Evolutionary conservation across 352 stramenopile genomes (phyloP), one percentile per base, ranked within the genome.

Genomic region (Elongisporangium prolatum): DNA sequence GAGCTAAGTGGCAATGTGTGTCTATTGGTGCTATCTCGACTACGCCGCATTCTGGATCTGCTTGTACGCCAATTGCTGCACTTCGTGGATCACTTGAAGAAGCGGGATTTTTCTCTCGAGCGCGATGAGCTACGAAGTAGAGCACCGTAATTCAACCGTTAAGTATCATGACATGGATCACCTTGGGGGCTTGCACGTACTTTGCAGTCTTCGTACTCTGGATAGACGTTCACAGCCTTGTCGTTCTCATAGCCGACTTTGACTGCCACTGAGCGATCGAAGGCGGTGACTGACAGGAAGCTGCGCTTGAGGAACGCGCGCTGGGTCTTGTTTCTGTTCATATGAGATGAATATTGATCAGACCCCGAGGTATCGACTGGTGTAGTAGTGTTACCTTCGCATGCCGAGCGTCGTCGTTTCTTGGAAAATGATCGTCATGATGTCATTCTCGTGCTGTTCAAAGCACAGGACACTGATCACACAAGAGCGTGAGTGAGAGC

Each of bases 381-480:
- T 24, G 16, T 6, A 2, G 4, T 40, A 37, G 21, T 58, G 18
- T 20, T 78, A 93, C 72, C 80, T 74, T 47, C 91, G 86, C 13
- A 97, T 76, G 20, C 91, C 91, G 2, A 97, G 69, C n/a, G 91
- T 97, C 28, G 86, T 89, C 6, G 88, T 96, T 73, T 97, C 87
- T 48, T 68, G 63, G 34, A 97, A 96, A 6, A 97, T 57, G 5
- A 67, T 63, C 28, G 70, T 61, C 34, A 86, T 69, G 54, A 96
- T 76, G 4, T 65, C 59, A 3, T 58, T 56, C 52, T 96, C 80
- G 4, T 88, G 60, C 21, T 86, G 64, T 50, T 64, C 50, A 24
- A 72, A 70, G 61, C 85, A 97, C 44, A 97, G 67, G 58, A 96
- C 72, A 61, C 87, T 93, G 59, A 64, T 17, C 54, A 9, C 40